These are phyloP conservation scores for Lotmaria passim DNA, from an alignment of 208 protist genomes.

Conservation along the genomic window DNA sequence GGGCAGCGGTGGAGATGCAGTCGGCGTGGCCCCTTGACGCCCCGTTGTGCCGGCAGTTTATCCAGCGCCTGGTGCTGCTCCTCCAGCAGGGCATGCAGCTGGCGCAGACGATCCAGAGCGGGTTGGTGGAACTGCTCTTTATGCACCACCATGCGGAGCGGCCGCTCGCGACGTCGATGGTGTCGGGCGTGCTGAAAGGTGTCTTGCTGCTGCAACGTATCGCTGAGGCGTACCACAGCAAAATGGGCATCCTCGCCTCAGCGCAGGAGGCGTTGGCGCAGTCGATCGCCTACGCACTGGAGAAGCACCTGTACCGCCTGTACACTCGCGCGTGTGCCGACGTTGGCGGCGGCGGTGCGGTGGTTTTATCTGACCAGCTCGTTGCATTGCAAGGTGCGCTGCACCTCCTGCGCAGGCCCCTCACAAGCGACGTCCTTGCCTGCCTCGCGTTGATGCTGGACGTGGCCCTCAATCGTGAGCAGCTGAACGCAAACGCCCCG, in stretches of 20 bases:
- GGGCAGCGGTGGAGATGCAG: slow-evolving; percentile 55
- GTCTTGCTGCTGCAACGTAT: slow-evolving; percentile 92
- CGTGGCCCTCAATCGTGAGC: slow-evolving; percentile 58
- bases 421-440: slow-evolving; percentile 60
- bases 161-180: slow-evolving; percentile 57
- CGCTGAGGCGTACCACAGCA: slow-evolving; percentile 78
- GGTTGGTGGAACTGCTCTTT: slow-evolving; percentile 68
- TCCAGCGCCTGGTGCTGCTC: slow-evolving; percentile 51
- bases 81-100: slow-evolving; percentile 72
- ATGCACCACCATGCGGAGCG: slow-evolving; percentile 76
- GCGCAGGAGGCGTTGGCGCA: slow-evolving; percentile 69
- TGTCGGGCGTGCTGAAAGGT: slow-evolving; percentile 70
- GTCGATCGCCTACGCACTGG: slow-evolving; percentile 73
- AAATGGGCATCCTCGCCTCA: slow-evolving; percentile 76
- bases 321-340: slow-evolving; percentile 34
- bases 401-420: slow-evolving; percentile 64
- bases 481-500: slow-evolving; percentile 3
- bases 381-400: slow-evolving; percentile 65
- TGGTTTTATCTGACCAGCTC: slow-evolving; percentile 51
- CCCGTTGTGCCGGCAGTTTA: slow-evolving; percentile 38
- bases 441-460: slow-evolving; percentile 68
- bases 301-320: slow-evolving; percentile 67
- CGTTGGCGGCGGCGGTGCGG: background rate
- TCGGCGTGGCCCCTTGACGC: slow-evolving; percentile 36
- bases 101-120: slow-evolving; percentile 55